Base-by-base conservation (phyloP, 108 stramenopile genomes). In the Pseudonitzschia delicatissima region DNA sequence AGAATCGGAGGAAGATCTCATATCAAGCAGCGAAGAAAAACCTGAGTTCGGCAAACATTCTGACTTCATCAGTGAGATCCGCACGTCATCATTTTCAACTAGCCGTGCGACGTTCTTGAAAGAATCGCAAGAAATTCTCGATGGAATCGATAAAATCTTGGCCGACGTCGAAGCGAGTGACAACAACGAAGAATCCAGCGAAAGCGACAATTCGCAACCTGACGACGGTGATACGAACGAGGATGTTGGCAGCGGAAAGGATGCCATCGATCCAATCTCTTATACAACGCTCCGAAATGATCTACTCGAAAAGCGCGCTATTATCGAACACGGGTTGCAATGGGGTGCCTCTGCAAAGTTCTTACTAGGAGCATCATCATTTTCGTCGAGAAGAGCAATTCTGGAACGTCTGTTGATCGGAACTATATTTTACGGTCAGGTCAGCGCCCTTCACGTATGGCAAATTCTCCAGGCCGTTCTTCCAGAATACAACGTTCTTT, bases 191-290 rank as follows among this genome's bases (percentile, higher is more conserved):
- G 33, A 9, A n/a, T 42, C 39, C 7, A 63, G 18, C 23, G 39
- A 74, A n/a, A 11, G n/a, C 1, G 52, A 34, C 25, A 50, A 27
- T n/a, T 0, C 18, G 8, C 11, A 31, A 29, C 21, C 63, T 13
- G 33, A 42, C 20, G 35, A 53, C 33, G 31, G 33, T 17, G 27
- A 52, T 9, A 37, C 15, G 2, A 39, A 62, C 32, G 67, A 34
- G 20, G 0, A 45, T 17, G 65, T 15, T 27, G 34, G 17, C 27
- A 35, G 23, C 0, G 25, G 4, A 13, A 25, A 29, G 0, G 44
- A 51, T 5, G 3, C 45, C 5, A 35, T 87, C 1, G 90, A 92
- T 72, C 86, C 87, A 31, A 70, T 74, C 42, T 81, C 87, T 0
- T 63, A 83, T 15, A 68, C 66, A 18, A 87, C 87, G 86, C 73